Conservation (phyloP, 2,329 filamentous ascomycete genomes). For the Fusarium fujikuroi region DNA sequence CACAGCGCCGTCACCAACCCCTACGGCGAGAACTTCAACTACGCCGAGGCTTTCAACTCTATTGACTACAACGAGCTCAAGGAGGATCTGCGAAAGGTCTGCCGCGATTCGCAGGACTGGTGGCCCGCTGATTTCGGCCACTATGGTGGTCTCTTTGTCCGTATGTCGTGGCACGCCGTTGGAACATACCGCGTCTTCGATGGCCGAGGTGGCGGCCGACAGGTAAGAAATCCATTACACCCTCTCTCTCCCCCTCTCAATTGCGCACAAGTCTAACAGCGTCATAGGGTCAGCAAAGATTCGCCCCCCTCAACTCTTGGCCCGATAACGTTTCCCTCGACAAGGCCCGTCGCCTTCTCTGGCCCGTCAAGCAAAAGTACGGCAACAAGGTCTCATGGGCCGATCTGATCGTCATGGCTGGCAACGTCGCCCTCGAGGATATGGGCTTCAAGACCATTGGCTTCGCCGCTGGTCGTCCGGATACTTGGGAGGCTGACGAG, state of each 20-base stretch:
- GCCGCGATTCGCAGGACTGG: constrained; percentile 81
- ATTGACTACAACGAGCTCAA: constrained; percentile 66
- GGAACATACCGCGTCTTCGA: constrained; percentile 82
- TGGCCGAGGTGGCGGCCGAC: constrained; percentile 78
- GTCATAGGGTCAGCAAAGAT: constrained; percentile 74
- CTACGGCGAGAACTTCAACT: constrained; percentile 30
- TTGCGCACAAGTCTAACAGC: neutral
- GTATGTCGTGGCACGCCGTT: constrained; percentile 83
- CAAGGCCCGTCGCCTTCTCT: constrained; percentile 82
- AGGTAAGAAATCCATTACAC: constrained; percentile 47
- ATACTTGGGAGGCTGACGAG: constrained; percentile 81
- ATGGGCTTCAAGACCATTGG: constrained; percentile 81
- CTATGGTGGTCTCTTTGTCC: constrained; percentile 83
- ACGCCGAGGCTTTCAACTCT: constrained; percentile 29
- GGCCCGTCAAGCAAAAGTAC: constrained; percentile 86
- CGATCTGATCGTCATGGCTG: constrained; percentile 75
- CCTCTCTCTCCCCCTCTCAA: neutral
- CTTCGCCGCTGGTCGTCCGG: constrained; percentile 76
- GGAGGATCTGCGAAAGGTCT: constrained; percentile 75
- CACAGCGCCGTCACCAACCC: constrained; percentile 26
- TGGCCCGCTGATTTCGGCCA: constrained; percentile 87
- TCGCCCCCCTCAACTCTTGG: constrained; percentile 85
- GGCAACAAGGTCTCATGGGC: constrained; percentile 86
- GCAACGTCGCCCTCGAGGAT: constrained; percentile 80
- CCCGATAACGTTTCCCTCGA: constrained; percentile 82